These are phyloP conservation scores for Lasiosphaeris hirsuta DNA, from an alignment of 495 filamentous ascomycete species.

Conservation along the genomic window DNA sequence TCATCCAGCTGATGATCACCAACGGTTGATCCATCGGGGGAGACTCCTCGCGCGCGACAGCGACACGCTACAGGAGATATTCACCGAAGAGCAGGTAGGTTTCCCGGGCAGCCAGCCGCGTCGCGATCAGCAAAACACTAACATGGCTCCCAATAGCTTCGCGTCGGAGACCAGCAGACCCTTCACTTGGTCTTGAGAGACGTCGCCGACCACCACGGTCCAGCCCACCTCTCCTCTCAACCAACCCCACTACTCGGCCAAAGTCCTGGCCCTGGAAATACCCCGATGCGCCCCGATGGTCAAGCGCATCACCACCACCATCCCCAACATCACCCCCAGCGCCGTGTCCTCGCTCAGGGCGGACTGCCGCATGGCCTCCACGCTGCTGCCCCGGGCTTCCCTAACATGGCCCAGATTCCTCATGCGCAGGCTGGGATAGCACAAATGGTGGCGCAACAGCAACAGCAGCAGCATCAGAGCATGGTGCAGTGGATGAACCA, in stretches of 20 bases:
- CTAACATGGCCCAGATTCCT: constrained; percentile 7
- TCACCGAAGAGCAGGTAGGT: constrained; percentile 56
- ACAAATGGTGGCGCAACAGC: constrained; percentile 15
- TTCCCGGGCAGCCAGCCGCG: neutral
- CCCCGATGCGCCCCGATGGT: neutral
- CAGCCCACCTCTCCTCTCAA: constrained; percentile 7
- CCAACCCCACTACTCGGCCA: constrained; percentile 20
- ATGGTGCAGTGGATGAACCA: constrained; percentile 29
- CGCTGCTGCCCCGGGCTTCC: neutral
- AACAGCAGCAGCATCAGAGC: constrained; percentile 24
- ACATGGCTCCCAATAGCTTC: constrained; percentile 36
- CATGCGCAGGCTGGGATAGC: constrained; percentile 13
- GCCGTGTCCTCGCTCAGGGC: neutral
- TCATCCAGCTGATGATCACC: constrained; percentile 51
- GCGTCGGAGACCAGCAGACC: constrained; percentile 42
- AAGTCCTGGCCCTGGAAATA: constrained; percentile 14
- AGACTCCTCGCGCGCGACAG: constrained; percentile 52
- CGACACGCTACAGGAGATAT: constrained; percentile 54
- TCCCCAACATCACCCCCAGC: neutral
- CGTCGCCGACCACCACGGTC: constrained; percentile 28
- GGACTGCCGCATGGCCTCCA: neutral
- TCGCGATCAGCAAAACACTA: constrained; percentile 9
- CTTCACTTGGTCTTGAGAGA: constrained; percentile 64
- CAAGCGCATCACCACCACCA: neutral
- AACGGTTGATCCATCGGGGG: constrained; percentile 67